Base-by-base conservation (phyloP, 2,329 filamentous ascomycete species). In the Cladorrhinum sp. region DNA sequence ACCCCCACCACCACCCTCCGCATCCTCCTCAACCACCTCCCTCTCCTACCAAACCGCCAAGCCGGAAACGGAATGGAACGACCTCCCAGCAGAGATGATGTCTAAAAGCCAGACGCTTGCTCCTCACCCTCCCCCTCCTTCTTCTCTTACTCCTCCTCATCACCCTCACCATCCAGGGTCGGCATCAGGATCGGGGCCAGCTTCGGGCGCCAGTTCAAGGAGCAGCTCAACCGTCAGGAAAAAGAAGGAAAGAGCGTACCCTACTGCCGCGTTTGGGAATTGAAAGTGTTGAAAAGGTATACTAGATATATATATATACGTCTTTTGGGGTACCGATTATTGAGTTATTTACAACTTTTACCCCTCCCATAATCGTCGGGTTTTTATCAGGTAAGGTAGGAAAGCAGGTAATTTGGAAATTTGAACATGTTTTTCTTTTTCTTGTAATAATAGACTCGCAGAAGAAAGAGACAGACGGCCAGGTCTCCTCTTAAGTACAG, bases 61-160 rank as follows among this genome's bases (percentile, higher is more conserved):
- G 6, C 81, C 86, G 2, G 80, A 83, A 20, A 83, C 74, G 28
- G 86, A 88, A 69, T 88, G 86, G 86, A 88, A 88, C 73, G 86
- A 88, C 69, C 68, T 88, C 9, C 86, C 86, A 0, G 76, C 78
- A 9, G 85, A 88, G 56, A 86, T 87, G 82, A 46, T 46, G 16
- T 42, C 46, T 16, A 21, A 68, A 49, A 73, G 60, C 33, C 57
- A 62, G 28, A 46, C 42, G 12, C 58, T 63, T 14, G 58, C 65
- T n/a, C 48, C 62, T 14, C 65, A n/a, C n/a, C n/a, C n/a, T n/a
- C n/a, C n/a, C n/a, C n/a, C n/a, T n/a, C n/a, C n/a, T n/a, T n/a
- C n/a, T n/a, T n/a, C n/a, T n/a, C n/a, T n/a, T n/a, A n/a, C n/a
- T n/a, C n/a, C n/a, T n/a, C n/a, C n/a, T n/a, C n/a, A n/a, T n/a